Evolutionary conservation across 2,329 filamentous ascomycete genomes (phyloP).

Genomic region (Macrophomina tecta): DNA sequence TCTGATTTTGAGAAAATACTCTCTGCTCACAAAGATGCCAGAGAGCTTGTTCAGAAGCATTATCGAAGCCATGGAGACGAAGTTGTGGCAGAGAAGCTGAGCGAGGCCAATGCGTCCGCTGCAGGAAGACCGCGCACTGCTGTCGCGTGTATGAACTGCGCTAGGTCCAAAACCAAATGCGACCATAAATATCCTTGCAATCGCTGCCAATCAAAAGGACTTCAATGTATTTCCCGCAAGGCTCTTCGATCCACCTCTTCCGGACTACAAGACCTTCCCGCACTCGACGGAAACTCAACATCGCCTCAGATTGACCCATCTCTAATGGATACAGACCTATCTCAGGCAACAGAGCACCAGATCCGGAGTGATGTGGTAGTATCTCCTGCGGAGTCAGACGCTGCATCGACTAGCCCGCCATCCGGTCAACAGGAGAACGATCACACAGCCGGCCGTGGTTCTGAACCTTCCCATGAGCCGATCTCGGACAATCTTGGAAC

Average conservation of each 20-base stretch:
- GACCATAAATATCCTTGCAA: constrained; percentile 6
- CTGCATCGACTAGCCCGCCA: not conserved
- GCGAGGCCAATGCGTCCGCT: not conserved
- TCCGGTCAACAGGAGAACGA: not conserved
- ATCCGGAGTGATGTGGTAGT: not conserved
- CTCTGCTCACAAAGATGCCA: not conserved
- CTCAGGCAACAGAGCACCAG: not conserved
- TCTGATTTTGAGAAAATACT: not conserved
- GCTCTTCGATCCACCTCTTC: not conserved
- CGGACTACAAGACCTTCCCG: not conserved
- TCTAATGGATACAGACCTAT: not conserved
- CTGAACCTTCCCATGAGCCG: not conserved
- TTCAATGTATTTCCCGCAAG: not conserved
- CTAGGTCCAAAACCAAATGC: not conserved
- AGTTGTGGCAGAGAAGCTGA: not conserved
- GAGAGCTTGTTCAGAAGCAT: not conserved
- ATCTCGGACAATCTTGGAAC: not conserved
- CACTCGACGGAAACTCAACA: not conserved
- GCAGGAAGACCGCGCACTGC: not conserved
- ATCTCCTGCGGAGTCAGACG: not conserved
- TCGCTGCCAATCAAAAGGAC: not conserved
- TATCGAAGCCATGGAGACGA: not conserved
- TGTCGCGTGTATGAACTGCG: not conserved
- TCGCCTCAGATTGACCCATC: not conserved
- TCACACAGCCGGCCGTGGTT: not conserved